A percentile compares a stretch with the other conserved stretches of the same genome.
phyloP scores from a whole-genome alignment of 2,329 filamentous ascomycete genomes.

The Diaporthe capsici region DNA sequence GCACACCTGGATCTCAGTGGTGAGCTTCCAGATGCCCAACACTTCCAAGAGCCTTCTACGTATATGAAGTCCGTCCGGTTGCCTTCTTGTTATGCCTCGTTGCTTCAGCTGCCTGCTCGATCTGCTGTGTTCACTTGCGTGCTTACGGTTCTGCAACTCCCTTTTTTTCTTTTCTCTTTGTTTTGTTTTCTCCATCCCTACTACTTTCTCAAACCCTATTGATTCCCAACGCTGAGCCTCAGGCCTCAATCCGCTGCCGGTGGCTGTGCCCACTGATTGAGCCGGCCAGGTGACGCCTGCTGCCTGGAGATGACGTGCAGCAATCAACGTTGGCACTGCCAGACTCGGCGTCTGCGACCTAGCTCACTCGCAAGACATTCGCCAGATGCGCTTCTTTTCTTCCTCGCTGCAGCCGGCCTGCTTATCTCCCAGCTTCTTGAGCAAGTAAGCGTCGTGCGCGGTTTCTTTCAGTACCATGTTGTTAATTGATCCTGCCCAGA shows the following conservation, averaged over 20 bases:
- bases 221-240: background rate
- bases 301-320: slow-evolving; percentile 29
- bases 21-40: slow-evolving; percentile 12
- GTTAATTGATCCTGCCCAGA: background rate
- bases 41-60: background rate
- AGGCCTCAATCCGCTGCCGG: slow-evolving; percentile 6
- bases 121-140: background rate
- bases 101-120: slow-evolving; percentile 11
- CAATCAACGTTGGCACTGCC: slow-evolving; percentile 12
- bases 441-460: slow-evolving; percentile 21
- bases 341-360: background rate
- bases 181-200: background rate
- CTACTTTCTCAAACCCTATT: background rate
- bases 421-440: background rate
- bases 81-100: slow-evolving; percentile 23
- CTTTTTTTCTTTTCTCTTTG: background rate
- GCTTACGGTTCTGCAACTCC: background rate
- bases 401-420: slow-evolving; percentile 13
- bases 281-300: background rate
- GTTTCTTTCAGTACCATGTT: background rate
- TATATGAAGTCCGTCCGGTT: slow-evolving; percentile 28
- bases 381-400: background rate
- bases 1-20: background rate
- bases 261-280: slow-evolving; percentile 22
- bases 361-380: background rate